Conservation (phyloP, 129 eudicot genomes). For the Arctium lappa region DNA sequence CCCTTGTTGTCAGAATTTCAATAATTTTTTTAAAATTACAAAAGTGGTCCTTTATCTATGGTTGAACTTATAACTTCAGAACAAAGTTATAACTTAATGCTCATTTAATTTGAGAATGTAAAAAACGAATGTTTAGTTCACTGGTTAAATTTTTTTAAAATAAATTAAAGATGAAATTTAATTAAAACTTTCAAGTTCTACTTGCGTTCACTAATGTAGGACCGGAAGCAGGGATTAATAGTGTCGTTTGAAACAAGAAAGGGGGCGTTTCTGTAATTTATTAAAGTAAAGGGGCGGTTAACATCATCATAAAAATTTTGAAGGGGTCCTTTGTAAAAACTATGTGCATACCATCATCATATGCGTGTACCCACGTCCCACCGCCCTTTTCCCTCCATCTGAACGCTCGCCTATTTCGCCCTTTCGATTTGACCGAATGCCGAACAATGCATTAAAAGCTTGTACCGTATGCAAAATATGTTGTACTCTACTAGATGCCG, state of each 20-base stretch:
- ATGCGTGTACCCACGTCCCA: constrained; percentile 21
- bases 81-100: not conserved
- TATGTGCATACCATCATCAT: constrained; percentile 23
- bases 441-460: not conserved
- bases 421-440: constrained; percentile 21
- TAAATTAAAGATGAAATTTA: not conserved
- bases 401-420: not conserved
- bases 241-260: not conserved
- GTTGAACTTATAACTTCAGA: not conserved
- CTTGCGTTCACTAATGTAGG: no score
- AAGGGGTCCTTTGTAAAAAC: not conserved
- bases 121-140: not conserved
- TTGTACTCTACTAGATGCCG: constrained; percentile 20
- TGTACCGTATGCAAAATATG: constrained; percentile 3
- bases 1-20: not conserved
- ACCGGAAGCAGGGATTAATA: no score
- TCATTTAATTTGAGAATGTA: not conserved
- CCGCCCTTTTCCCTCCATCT: constrained; percentile 14
- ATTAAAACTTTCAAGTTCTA: not conserved
- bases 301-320: not conserved
- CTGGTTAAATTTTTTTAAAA: not conserved
- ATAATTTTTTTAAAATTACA: not conserved
- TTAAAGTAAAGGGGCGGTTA: constrained; percentile 5
- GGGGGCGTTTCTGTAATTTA: not conserved
- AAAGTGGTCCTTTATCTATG: constrained; percentile 13